Evolutionary conservation across 495 filamentous ascomycete species (phyloP).

Genomic region (Acidomyces sp.): DNA sequence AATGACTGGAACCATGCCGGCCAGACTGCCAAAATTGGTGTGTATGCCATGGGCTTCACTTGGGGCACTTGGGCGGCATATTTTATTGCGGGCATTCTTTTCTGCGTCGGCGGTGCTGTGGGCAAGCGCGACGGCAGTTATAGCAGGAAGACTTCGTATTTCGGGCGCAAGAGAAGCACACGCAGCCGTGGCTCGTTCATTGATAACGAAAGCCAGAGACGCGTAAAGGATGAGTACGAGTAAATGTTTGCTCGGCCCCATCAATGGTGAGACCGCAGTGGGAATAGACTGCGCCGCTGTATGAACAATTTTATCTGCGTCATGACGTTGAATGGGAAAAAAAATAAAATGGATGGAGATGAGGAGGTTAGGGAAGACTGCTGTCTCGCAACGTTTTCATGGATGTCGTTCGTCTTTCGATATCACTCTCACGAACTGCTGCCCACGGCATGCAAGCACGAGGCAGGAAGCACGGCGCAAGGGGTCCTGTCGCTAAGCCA

Average conservation of each 20-base stretch:
- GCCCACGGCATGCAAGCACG: too few relatives aligned
- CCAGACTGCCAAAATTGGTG: slow-evolving; percentile 48
- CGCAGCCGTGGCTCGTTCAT: slow-evolving; percentile 36
- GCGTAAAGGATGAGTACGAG: slow-evolving; percentile 54
- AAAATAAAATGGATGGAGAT: too few relatives aligned
- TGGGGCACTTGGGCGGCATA: slow-evolving; percentile 65
- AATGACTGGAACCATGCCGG: slow-evolving; percentile 49
- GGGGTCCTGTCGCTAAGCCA: too few relatives aligned
- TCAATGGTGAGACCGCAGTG: too few relatives aligned
- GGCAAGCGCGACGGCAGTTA: slow-evolving; percentile 19
- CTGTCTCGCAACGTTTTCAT: too few relatives aligned
- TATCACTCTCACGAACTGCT: too few relatives aligned
- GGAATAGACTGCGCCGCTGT: too few relatives aligned
- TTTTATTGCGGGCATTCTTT: slow-evolving; percentile 55
- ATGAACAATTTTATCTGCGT: too few relatives aligned
- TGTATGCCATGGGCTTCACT: slow-evolving; percentile 70
- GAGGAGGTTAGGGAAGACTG: too few relatives aligned
- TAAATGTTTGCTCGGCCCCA: slow-evolving; percentile 28
- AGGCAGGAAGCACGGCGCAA: too few relatives aligned
- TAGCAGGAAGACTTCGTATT: slow-evolving; percentile 17
- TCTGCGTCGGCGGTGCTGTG: slow-evolving; percentile 43
- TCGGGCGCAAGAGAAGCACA: slow-evolving; percentile 32
- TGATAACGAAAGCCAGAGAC: slow-evolving; percentile 39
- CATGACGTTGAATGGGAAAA: too few relatives aligned
- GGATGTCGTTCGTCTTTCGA: too few relatives aligned